Conservation (phyloP, 768 basidiomycete species). For the Russula abietina region DNA sequence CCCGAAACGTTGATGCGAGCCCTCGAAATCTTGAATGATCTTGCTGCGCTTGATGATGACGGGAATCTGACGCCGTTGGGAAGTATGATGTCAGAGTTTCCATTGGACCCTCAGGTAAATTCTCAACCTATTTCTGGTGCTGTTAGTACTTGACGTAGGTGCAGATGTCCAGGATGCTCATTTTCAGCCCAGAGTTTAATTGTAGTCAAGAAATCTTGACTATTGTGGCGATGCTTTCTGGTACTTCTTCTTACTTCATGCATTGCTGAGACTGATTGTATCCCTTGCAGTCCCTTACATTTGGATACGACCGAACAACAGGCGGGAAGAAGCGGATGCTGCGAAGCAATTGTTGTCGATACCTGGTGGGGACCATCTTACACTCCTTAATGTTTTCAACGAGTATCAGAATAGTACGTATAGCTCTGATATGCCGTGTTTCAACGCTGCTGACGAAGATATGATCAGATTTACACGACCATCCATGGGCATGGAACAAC, state of each 20-base stretch:
- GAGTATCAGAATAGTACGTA: conserved; percentile 74
- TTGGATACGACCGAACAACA: conserved; percentile 88
- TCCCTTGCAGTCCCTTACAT: conserved; percentile 73
- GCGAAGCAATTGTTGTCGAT: conserved; percentile 85
- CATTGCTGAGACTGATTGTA: background rate
- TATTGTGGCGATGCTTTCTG: conserved; percentile 94
- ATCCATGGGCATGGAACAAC: conserved; percentile 87
- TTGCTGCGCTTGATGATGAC: conserved; percentile 90
- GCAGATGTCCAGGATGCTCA: conserved; percentile 87
- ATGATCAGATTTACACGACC: conserved; percentile 44
- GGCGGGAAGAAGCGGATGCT: conserved; percentile 83
- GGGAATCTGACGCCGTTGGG: conserved; percentile 86
- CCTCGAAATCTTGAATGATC: conserved; percentile 85
- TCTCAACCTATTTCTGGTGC: background rate
- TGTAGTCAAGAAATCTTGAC: conserved; percentile 95
- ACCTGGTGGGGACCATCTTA: conserved; percentile 93
- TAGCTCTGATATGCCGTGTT: background rate
- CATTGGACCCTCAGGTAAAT: conserved; percentile 87
- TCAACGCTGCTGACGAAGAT: background rate
- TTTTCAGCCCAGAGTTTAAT: conserved; percentile 88
- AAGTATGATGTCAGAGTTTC: conserved; percentile 93
- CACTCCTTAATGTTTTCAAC: conserved; percentile 92
- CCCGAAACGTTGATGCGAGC: conserved; percentile 97
- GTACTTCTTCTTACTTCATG: conserved; percentile 36
- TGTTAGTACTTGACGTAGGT: background rate